These are phyloP conservation scores for Athelia psychrophila DNA, from an alignment of 1,284 basidiomycete species.

Conservation along the genomic window DNA sequence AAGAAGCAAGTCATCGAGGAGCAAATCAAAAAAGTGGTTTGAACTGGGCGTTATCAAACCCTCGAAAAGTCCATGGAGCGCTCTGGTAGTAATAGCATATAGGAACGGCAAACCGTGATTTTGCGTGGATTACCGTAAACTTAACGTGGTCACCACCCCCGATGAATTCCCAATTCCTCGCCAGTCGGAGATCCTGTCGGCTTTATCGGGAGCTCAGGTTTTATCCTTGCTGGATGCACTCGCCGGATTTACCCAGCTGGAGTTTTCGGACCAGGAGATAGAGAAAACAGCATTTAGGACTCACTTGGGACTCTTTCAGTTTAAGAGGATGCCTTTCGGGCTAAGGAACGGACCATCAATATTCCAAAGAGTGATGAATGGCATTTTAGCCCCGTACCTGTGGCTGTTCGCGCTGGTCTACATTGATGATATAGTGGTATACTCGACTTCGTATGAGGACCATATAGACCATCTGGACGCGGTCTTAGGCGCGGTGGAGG, in stretches of 20 bases:
- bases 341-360: no score
- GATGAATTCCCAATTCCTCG: background rate
- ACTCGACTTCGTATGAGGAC: background rate
- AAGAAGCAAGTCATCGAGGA: slow-evolving; percentile 29
- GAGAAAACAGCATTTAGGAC: background rate
- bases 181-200: no score
- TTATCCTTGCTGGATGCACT: background rate
- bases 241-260: background rate
- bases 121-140: no score
- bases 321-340: background rate
- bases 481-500: background rate
- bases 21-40: slow-evolving; percentile 26
- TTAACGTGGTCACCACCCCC: background rate
- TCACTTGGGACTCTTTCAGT: background rate
- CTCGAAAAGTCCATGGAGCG: slow-evolving; percentile 30
- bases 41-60: slow-evolving; percentile 27
- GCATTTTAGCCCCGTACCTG: background rate
- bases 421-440: background rate
- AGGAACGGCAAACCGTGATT: slow-evolving; percentile 31
- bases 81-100: slow-evolving; percentile 29
- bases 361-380: no score
- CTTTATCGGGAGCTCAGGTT: background rate
- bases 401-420: background rate
- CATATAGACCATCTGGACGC: background rate
- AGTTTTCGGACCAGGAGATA: background rate